Evolutionary conservation across 345 rosid genomes (phyloP).

Genomic region (Citrus inodora): DNA sequence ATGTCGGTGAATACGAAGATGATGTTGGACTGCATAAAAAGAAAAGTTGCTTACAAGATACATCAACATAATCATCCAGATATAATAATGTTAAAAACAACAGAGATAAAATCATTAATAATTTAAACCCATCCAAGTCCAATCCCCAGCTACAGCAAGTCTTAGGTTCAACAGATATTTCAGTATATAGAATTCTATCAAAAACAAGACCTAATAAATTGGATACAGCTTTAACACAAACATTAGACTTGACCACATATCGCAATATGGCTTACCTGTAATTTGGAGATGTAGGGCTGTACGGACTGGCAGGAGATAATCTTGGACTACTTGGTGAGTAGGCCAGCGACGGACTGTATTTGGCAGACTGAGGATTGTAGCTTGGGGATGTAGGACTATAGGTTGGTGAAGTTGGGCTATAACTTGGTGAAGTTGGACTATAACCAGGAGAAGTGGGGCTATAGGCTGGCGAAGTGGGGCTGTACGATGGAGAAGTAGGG

Average conservation of each 20-base stretch:
- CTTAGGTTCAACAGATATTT: too few relatives aligned
- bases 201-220: neutral
- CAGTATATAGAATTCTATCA: neutral
- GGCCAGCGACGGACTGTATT: too few relatives aligned
- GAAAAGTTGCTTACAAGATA: neutral
- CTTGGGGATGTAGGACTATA: constrained; percentile 52
- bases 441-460: too few relatives aligned
- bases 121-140: neutral
- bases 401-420: constrained; percentile 77
- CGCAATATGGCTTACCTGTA: constrained; percentile 49
- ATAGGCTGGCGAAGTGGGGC: too few relatives aligned
- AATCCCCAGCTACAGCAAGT: too few relatives aligned
- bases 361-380: too few relatives aligned
- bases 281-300: constrained; percentile 93
- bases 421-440: constrained; percentile 52
- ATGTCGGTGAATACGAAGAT: constrained; percentile 87
- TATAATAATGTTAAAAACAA: neutral
- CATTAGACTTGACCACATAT: neutral
- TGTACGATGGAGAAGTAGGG: too few relatives aligned
- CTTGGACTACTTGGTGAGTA: too few relatives aligned
- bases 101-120: neutral
- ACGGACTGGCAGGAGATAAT: constrained; percentile 33
- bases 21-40: constrained; percentile 71
- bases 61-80: neutral
- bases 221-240: neutral